A percentile compares a stretch with the other conserved stretches of the same genome.
These are phyloP conservation scores for Ehretia macrophylla DNA, from an alignment of 257 asterid species.

Conservation along the genomic window DNA sequence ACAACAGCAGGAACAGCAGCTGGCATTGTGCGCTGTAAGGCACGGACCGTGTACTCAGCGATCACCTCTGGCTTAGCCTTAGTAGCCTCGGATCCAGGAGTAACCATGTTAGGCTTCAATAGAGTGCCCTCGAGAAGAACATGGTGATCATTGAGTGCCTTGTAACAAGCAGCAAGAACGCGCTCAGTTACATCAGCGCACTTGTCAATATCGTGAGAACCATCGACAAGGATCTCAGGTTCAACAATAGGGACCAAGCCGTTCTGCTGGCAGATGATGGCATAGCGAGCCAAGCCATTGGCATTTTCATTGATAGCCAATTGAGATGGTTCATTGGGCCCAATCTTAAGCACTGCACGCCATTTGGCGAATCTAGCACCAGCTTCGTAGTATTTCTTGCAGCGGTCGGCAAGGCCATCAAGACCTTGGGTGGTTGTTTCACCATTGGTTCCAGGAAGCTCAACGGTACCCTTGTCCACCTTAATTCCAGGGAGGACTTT, in stretches of 20 bases:
- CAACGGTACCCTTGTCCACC: conserved; percentile 91
- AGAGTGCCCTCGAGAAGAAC: conserved; percentile 70
- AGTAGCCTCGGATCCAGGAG: conserved; percentile 62
- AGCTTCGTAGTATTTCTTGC: conserved; percentile 70
- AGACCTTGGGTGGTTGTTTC: conserved; percentile 96
- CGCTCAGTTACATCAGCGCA: conserved; percentile 75
- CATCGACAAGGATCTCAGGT: conserved; percentile 78
- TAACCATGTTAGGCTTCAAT: conserved; percentile 77
- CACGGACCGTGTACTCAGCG: conserved; percentile 81
- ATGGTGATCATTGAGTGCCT: conserved; percentile 71
- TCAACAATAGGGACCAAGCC: conserved; percentile 81
- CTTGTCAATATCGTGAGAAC: conserved; percentile 53
- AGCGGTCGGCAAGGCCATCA: conserved; percentile 77
- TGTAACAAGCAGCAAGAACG: conserved; percentile 72
- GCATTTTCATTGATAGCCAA: conserved; percentile 82
- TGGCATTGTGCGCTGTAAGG: conserved; percentile 91
- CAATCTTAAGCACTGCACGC: conserved; percentile 90
- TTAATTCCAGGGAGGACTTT: conserved; percentile 92
- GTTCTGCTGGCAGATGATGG: conserved; percentile 94
- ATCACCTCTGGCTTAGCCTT: conserved; percentile 62
- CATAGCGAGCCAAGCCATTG: conserved; percentile 85
- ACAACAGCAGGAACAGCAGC: conserved; percentile 93
- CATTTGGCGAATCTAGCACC: conserved; percentile 92
- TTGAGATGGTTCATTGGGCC: conserved; percentile 88
- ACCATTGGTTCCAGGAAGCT: conserved; percentile 88